Evolutionary conservation across 129 eudicot species (phyloP).

Genomic region (Chrysanthemum lavandulifolium): DNA sequence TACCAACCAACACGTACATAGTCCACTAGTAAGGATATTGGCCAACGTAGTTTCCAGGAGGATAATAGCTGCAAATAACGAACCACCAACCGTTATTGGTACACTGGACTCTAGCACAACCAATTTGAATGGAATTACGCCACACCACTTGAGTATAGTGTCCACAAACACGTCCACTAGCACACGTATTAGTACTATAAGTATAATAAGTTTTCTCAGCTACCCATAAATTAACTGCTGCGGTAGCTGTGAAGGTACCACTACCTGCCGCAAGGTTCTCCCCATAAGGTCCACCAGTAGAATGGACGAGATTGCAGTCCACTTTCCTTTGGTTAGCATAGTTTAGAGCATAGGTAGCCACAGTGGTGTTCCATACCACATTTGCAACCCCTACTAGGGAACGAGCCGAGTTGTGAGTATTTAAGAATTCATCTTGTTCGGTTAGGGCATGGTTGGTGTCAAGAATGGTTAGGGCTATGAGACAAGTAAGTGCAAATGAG

Average conservation of each 20-base stretch:
- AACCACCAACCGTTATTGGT: conserved; percentile 24
- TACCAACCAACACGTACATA: neutral
- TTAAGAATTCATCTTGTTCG: conserved; percentile 1
- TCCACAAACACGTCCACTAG: conserved; percentile 28
- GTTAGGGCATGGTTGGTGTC: conserved; percentile 5
- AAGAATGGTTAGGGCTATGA: neutral
- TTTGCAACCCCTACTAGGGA: conserved; percentile 8
- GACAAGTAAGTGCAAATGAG: neutral
- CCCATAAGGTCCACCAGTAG: conserved; percentile 19
- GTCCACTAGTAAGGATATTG: conserved; percentile 33
- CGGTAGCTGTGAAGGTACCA: conserved; percentile 14
- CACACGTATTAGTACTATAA: conserved; percentile 40
- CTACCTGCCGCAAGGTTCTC: conserved; percentile 16
- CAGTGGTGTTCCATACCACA: conserved; percentile 15
- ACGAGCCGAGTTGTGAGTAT: conserved; percentile 9
- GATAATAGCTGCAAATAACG: conserved; percentile 43
- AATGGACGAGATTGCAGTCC: conserved; percentile 11
- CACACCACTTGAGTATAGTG: conserved; percentile 65
- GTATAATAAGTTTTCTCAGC: conserved; percentile 19
- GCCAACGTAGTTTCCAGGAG: conserved; percentile 33
- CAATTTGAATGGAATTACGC: conserved; percentile 37
- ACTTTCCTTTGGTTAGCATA: conserved; percentile 13
- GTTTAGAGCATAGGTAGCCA: conserved; percentile 17
- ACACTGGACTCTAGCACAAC: conserved; percentile 53
- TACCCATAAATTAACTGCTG: conserved; percentile 23